Base-by-base conservation (phyloP, 768 basidiomycete species). In the Paxillus ammoniavirescens region DNA sequence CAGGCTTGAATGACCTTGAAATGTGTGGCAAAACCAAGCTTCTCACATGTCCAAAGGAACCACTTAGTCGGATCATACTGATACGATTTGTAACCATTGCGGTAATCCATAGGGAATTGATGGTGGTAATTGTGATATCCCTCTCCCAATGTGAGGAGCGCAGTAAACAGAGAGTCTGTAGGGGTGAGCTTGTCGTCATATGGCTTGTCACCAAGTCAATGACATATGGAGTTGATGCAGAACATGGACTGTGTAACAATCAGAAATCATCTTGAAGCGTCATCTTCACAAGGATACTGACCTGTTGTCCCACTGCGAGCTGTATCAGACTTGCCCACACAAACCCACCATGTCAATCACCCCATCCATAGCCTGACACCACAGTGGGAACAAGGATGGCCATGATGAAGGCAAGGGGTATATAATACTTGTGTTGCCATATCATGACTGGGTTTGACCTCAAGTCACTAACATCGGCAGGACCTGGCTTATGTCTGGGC, bases 101-200 rank as follows among this genome's bases (percentile, higher is more conserved):
- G 82, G n/a, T n/a, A n/a, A n/a, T n/a, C n/a, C n/a, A n/a, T n/a
- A n/a, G n/a, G n/a, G n/a, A n/a, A n/a, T n/a, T 81, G 82, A 65
- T 96, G 93, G 75, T 96, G 93, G 83, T 93, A 94, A 72, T 96
- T 96, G 79, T 96, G 93, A 75, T 96, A 96, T 18, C 93, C 93
- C 69, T 96, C 93, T 49, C 93, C 93, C 66, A 93, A 84, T 17
- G 93, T 94, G 55, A 83, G 84, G 38, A 96, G 75, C 6, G 92
- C 93, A 35, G 92, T 94, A 68, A 93, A 72, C 46, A 90, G 68
- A 70, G 91, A 91, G 73, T 94, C 91, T 48, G 83, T 79, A 3
- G 92, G n/a, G n/a, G n/a, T n/a, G n/a, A n/a, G n/a, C n/a, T n/a
- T n/a, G n/a, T n/a, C n/a, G n/a, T n/a, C n/a, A n/a, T n/a, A n/a